phyloP scores from a whole-genome alignment of 306 rosid genomes.

The Hippophae rhamnoides region DNA sequence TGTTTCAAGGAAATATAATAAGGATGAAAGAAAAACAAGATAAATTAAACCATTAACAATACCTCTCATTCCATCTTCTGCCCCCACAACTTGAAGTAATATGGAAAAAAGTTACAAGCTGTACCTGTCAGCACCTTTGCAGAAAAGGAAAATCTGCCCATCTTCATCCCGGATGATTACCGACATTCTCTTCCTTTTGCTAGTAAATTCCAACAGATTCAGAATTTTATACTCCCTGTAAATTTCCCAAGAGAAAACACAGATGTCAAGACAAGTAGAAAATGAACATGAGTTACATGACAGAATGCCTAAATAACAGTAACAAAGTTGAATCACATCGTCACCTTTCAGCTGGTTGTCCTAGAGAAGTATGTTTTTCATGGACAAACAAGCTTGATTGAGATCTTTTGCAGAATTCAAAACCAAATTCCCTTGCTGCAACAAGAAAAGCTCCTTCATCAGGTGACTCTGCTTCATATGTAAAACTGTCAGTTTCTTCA shows the following conservation, averaged over 20 bases:
- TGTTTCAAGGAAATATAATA: background rate
- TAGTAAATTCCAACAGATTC: slow-evolving; percentile 20
- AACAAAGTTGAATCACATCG: slow-evolving; percentile 4
- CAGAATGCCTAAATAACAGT: background rate
- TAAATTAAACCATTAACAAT: background rate
- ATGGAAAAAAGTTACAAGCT: background rate
- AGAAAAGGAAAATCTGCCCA: slow-evolving; percentile 20
- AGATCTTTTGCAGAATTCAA: slow-evolving; percentile 18
- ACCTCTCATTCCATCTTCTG: too few relatives aligned
- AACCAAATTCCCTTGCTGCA: slow-evolving; percentile 25
- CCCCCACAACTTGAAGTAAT: too few relatives aligned
- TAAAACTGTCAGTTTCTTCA: slow-evolving; percentile 1
- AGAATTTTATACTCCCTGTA: slow-evolving; percentile 26
- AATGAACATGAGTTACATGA: background rate
- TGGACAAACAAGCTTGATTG: slow-evolving; percentile 16
- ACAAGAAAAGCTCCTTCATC: slow-evolving; percentile 28
- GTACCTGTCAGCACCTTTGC: slow-evolving; percentile 34
- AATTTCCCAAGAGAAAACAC: background rate
- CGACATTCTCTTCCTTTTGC: slow-evolving; percentile 27
- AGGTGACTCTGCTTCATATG: slow-evolving; percentile 34
- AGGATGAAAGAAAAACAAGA: background rate
- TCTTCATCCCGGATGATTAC: slow-evolving; percentile 20
- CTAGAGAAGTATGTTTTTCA: slow-evolving; percentile 6
- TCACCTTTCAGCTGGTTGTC: background rate
- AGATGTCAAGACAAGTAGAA: background rate